Base-by-base conservation (phyloP, 495 filamentous ascomycete genomes). In the Talaromyces wortmannii region DNA sequence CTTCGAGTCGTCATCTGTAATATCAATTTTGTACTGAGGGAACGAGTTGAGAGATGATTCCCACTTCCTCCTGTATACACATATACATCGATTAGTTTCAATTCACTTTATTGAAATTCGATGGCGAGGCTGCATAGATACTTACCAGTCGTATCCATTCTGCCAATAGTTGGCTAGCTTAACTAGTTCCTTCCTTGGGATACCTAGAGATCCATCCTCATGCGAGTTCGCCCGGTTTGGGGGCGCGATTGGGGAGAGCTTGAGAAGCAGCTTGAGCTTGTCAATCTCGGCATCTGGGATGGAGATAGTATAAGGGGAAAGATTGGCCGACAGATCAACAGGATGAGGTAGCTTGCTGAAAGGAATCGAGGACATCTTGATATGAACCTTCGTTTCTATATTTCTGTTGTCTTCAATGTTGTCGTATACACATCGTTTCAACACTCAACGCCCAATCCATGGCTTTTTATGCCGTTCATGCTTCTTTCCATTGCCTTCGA, bases 11-110 rank as follows among this genome's bases (percentile, higher is more conserved):
- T 40, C 13, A 29, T 75, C 71, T 36, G 75, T 67, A 23, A 88
- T 66, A 2, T 66, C 58, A 7, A 73, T 69, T 0, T 59, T 81
- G 69, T 76, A 89, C 56, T 90, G 80, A 5, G 85, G 83, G 58
- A 85, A 79, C 11, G 65, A 73, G 68, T 90, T 88, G 53, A 85
- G 81, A 43, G 71, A 70, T 12, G 67, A 57, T 61, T 88, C 83
- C 8, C 66, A 64, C 5, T 72, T 59, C 57, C 75, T 73, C 80
- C 78, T 80, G 17, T 13, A 42, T 29, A 46, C 13, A 7, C 46
- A n/a, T 23, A 31, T 13, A 52, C 29, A 44, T 30, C 23, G 23
- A 23, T 23, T 23, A 23, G 23, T 23, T 23, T 23, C 23, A 23
- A 4, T 23, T 23, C 23, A 23, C 1, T 23, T 23, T 1, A 23